A percentile compares a stretch with the other conserved stretches of the same genome.
phyloP scores from a whole-genome alignment of 352 stramenopile species.

The Pythium pyrilobum region DNA sequence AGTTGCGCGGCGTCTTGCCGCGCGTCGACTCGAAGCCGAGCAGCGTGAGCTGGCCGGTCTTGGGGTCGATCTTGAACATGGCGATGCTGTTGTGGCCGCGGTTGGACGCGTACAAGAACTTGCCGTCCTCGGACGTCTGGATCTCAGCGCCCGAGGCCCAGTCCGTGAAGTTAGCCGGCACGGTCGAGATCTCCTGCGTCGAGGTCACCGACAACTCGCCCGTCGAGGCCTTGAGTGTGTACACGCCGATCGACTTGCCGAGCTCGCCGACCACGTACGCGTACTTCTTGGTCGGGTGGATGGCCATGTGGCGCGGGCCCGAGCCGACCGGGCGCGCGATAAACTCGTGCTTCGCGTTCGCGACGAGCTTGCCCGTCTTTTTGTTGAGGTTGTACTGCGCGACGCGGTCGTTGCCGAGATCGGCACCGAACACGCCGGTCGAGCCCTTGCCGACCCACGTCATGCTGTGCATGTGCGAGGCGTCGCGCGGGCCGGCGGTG shows the following conservation, averaged over 20 bases:
- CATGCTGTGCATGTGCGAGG: conserved; percentile 56
- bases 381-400: conserved; percentile 41
- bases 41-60: conserved; percentile 26
- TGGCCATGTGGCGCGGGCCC: conserved; percentile 56
- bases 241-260: conserved; percentile 54
- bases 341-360: conserved; percentile 10
- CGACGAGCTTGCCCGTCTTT: conserved; percentile 29
- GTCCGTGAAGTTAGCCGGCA: conserved; percentile 31
- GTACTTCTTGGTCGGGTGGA: conserved; percentile 39
- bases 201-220: conserved; percentile 22
- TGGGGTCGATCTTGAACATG: conserved; percentile 38
- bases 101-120: conserved; percentile 67
- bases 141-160: conserved; percentile 37
- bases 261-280: conserved; percentile 65
- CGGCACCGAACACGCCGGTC: conserved; percentile 36
- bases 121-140: conserved; percentile 40
- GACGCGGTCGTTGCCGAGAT: conserved; percentile 61
- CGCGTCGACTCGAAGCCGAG: conserved; percentile 37
- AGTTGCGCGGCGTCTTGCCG: conserved; percentile 38
- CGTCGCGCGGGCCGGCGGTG: conserved; percentile 30
- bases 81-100: conserved; percentile 58
- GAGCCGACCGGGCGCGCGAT: conserved; percentile 25
- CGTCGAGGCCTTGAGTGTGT: conserved; percentile 25
- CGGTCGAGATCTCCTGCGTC: conserved; percentile 49
- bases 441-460: conserved; percentile 43